Evolutionary conservation across 495 filamentous ascomycete genomes (phyloP), one percentile per base, ranked within the genome.

Genomic region (Glarea lozoyensis): DNA sequence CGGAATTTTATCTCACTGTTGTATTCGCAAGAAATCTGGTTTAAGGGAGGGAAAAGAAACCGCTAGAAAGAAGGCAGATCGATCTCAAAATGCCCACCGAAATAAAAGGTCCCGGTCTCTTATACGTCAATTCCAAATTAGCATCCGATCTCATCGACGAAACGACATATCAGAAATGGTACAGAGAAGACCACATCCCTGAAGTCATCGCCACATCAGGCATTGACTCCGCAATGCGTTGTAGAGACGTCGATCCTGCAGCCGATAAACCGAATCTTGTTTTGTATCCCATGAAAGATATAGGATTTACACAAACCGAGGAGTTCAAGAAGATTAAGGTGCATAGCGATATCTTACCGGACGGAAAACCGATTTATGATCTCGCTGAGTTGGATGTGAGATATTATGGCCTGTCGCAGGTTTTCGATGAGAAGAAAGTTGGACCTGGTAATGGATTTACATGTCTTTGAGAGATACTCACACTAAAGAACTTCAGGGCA

Each of bases 181-280:
- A 59, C 45, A 48, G 53, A 22, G 40, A 57, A 3, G 55, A 55
- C 43, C 55, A 57, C 42, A 60, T 61, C 27, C 40, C 56, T 5
- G 59, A 60, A 25, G 53, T 59, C 12, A 36, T 62, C 12, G 40
- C 46, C 13, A 58, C 56, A 11, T 39, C 42, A 1, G 59, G 50
- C 9, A 54, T 64, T 11, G 43, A 54, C 2, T 46, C 53, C 15
- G 55, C 57, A 11, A 43, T 53, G 29, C 57, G 55, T 10, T 59
- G 48, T 27, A 45, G 45, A 19, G 36, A 53, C 23, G 42, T 48
- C 13, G 47, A 56, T 10, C 36, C 39, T n/a, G 47, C 33, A 17
- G 54, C 27, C 11, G 33, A 43, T 2, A 52, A 45, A 19, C 56
- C 54, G 4, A 57, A 46, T 31, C 37, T 59, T 15, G 56, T 54